Evolutionary conservation across 495 filamentous ascomycete genomes (phyloP).

Genomic region (Staphylotrichum longicolle): DNA sequence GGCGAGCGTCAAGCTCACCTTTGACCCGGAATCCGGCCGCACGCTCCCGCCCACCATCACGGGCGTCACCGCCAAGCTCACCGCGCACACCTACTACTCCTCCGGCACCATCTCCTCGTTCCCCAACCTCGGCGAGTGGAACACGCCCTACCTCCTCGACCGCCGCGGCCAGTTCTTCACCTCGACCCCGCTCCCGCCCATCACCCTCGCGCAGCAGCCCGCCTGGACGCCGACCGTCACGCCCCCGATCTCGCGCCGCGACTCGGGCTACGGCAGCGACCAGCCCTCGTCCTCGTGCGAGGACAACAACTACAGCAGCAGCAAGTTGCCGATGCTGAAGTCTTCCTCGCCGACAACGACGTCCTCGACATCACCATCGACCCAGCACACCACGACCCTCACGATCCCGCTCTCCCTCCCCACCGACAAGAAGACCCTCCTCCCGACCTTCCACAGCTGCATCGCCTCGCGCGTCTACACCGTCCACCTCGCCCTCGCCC

Average conservation of each 20-base stretch:
- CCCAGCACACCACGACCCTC: conserved; percentile 58
- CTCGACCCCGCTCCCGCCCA: conserved; percentile 59
- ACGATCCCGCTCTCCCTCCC: conserved; percentile 75
- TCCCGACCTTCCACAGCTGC: conserved; percentile 89
- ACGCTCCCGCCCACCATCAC: conserved; percentile 66
- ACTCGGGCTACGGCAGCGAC: conserved; percentile 53
- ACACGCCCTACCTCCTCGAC: conserved; percentile 44
- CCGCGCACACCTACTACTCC: conserved; percentile 71
- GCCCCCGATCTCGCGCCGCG: conserved; percentile 46
- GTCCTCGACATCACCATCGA: background rate
- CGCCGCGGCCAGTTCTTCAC: conserved; percentile 66
- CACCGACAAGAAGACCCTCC: conserved; percentile 60
- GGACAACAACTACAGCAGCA: background rate
- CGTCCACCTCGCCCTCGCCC: conserved; percentile 64
- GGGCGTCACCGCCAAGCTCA: conserved; percentile 66
- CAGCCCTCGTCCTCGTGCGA: background rate
- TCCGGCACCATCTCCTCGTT: conserved; percentile 41
- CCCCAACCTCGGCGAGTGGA: conserved; percentile 58
- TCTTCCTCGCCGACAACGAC: background rate
- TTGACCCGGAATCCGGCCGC: conserved; percentile 60
- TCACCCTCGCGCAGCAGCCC: conserved; percentile 60
- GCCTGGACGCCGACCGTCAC: conserved; percentile 61
- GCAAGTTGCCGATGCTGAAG: too few relatives aligned
- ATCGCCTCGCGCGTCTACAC: conserved; percentile 76
- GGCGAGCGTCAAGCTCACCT: conserved; percentile 67